phyloP scores from a whole-genome alignment of 148 eudicot genomes.

The Chenopodium album region DNA sequence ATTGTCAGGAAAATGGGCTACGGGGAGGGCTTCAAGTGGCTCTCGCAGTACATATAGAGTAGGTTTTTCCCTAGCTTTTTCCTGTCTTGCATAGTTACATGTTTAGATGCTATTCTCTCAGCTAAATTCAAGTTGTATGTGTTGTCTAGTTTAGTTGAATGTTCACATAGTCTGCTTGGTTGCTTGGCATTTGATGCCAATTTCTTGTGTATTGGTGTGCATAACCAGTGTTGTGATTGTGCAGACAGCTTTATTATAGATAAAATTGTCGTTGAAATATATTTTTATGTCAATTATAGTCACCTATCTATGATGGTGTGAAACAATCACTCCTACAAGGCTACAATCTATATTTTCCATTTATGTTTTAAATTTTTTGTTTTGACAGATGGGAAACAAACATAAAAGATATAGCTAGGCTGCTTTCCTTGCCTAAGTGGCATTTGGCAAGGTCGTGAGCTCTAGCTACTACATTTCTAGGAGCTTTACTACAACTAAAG shows the following conservation, averaged over 20 bases:
- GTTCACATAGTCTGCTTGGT: background rate
- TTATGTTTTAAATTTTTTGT: too few relatives aligned
- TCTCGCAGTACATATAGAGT: slow-evolving; percentile 59
- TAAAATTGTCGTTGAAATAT: background rate
- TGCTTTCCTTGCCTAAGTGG: too few relatives aligned
- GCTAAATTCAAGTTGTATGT: slow-evolving; percentile 22
- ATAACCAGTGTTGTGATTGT: slow-evolving; percentile 9
- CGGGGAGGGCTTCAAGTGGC: slow-evolving; percentile 90
- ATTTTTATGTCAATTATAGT: slow-evolving; percentile 3
- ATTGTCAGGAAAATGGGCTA: slow-evolving; percentile 88
- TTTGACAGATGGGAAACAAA: too few relatives aligned
- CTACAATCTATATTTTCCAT: background rate
- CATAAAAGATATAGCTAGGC: too few relatives aligned
- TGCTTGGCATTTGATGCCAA: slow-evolving; percentile 16
- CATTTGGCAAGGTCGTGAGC: too few relatives aligned
- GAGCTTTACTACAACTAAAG: too few relatives aligned
- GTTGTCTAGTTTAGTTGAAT: slow-evolving; percentile 30
- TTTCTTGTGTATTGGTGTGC: slow-evolving; percentile 22
- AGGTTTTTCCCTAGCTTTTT: background rate
- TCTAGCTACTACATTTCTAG: too few relatives aligned
- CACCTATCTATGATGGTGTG: background rate
- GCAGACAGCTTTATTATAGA: background rate
- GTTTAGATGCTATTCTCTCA: slow-evolving; percentile 16
- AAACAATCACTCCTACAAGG: background rate
- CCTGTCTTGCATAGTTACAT: background rate